phyloP scores from a whole-genome alignment of 345 rosid species.

The Hibiscus mutabilis region DNA sequence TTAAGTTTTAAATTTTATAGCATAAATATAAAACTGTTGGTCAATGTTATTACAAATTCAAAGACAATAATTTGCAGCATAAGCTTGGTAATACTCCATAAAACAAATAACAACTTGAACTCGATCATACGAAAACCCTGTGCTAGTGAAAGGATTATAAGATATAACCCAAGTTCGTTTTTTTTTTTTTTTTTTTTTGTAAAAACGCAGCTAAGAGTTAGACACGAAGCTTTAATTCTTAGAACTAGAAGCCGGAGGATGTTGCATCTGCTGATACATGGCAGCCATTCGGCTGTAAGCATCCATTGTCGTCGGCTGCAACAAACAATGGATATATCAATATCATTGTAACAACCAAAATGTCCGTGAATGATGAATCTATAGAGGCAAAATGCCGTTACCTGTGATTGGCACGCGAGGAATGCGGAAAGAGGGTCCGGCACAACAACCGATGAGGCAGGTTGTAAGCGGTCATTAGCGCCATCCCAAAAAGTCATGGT shows the following conservation, averaged over 20 bases:
- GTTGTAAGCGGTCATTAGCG: conserved; percentile 36
- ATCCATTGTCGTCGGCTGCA: conserved; percentile 76
- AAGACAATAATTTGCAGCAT: conserved; percentile 3
- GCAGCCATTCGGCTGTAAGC: conserved; percentile 79
- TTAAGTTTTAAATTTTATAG: too few species aligned
- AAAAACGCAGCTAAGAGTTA: neutral
- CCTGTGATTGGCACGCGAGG: conserved; percentile 73
- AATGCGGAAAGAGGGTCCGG: conserved; percentile 61
- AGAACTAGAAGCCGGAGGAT: conserved; percentile 50
- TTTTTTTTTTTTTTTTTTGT: too few species aligned
- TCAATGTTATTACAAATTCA: neutral
- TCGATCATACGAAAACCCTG: conserved; percentile 5
- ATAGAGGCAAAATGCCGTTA: conserved; percentile 4
- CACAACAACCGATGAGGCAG: conserved; percentile 24
- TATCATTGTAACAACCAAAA: neutral
- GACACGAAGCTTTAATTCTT: conserved; percentile 25
- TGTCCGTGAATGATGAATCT: neutral
- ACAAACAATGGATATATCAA: neutral
- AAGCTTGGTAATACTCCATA: neutral
- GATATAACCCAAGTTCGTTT: neutral
- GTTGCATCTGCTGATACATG: conserved; percentile 76
- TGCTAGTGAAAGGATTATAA: conserved; percentile 2
- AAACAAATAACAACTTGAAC: neutral
- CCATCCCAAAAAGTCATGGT: conserved; percentile 62
- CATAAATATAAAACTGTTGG: too few species aligned